Evolutionary conservation across 208 protist genomes (phyloP), one percentile per base, ranked within the genome.

Genomic region (Angomonas desouzai): DNA sequence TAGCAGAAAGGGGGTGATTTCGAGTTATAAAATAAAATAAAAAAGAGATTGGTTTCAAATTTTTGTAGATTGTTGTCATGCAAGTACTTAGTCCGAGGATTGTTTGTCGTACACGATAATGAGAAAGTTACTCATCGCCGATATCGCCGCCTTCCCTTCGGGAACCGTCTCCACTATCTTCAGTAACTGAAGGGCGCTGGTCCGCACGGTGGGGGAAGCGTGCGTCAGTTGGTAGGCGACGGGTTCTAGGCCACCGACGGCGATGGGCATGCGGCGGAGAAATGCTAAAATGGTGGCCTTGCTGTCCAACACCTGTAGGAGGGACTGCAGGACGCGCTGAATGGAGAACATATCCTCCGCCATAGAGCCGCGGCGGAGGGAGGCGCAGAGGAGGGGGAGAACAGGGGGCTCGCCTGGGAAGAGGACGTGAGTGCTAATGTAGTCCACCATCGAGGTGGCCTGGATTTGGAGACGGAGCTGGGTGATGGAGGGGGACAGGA

Each of bases 101-200:
- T 61, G 27, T 49, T 80, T 74, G 49, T 89, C 80, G 61, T 89
- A 89, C 22, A 82, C 62, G 66, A 89, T 70, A 22, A 83, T 32
- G 1, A 87, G 72, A 59, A 86, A 92, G 64, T 70, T 88, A 70
- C 77, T 89, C 74, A 92, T 83, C 2, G 86, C 72, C 3, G 74
- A 62, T 27, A 89, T 70, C 0, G 82, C 82, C 0, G 64, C 74
- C 25, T 79, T 84, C 3, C 86, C 86, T 28, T 76, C 57, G 3
- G 72, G 72, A 3, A 87, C 43, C 2, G 62, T 47, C 57, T 89
- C 78, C 25, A 92, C 64, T 7, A 73, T 72, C 43, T 56, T 47
- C 34, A 92, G 61, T 29, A 92, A 28, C 13, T 64, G 76, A 13
- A 61, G 64, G 0, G 86, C 77, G 0, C 74, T 72, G 0, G 34